Evolutionary conservation across 2,329 filamentous ascomycete genomes (phyloP).

Genomic region (Apiospora pterosperma): DNA sequence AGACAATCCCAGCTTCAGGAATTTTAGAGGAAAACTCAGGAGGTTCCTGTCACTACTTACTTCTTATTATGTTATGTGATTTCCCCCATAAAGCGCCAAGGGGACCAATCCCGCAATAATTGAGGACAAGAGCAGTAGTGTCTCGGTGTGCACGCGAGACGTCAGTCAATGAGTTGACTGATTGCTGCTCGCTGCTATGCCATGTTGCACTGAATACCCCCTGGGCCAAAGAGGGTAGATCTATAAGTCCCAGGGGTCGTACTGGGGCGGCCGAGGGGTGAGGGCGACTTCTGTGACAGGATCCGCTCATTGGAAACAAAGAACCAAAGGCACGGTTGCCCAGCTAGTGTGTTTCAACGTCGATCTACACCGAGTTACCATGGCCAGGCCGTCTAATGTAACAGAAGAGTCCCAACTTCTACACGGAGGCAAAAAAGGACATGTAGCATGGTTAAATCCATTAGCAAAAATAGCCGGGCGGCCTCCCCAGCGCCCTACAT

Average conservation of each 20-base stretch:
- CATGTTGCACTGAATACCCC: not conserved
- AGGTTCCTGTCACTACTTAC: no score
- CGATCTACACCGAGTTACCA: conserved; percentile 9
- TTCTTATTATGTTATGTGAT: no score
- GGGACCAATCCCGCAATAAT: not conserved
- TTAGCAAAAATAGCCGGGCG: not conserved
- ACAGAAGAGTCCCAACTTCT: not conserved
- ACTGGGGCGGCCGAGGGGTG: not conserved
- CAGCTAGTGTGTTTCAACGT: conserved; percentile 16
- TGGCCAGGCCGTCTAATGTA: conserved; percentile 1
- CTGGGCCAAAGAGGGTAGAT: not conserved
- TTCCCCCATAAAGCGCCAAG: not conserved
- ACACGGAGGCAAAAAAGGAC: not conserved
- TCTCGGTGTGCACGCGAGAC: not conserved
- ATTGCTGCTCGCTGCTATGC: not conserved
- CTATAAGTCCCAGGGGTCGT: not conserved
- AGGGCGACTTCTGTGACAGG: conserved; percentile 23
- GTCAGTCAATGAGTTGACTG: not conserved
- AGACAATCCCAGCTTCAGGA: not conserved
- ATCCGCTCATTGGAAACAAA: conserved; percentile 31
- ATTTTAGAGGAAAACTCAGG: not conserved
- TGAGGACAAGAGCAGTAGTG: not conserved
- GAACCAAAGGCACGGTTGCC: conserved; percentile 10
- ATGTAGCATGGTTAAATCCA: not conserved
- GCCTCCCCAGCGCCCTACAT: not conserved